Conservation (phyloP, 192 early-diverging fungal species). For the Gonapodya prolifera region DNA sequence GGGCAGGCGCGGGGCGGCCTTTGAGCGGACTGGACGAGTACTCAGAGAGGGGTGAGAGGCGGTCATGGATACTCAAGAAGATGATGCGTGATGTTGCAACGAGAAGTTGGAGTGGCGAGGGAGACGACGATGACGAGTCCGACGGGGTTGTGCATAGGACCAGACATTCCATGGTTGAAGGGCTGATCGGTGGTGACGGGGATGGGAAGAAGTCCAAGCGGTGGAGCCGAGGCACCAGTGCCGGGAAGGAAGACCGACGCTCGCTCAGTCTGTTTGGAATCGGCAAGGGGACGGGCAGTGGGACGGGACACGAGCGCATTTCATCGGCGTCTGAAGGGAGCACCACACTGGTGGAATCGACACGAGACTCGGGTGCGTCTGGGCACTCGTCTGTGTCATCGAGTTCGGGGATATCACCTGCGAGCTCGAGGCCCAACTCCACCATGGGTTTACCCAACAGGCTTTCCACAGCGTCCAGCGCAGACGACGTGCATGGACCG, state of each 20-base stretch:
- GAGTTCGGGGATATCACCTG: neutral
- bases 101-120: neutral
- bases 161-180: neutral
- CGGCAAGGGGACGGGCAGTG: neutral
- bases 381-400: neutral
- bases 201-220: neutral
- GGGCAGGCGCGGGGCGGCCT: neutral
- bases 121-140: neutral
- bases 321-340: neutral
- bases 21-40: neutral
- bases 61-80: constrained; percentile 4
- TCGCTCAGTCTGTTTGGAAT: neutral
- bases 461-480: neutral
- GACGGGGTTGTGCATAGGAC: neutral
- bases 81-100: neutral
- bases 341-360: neutral
- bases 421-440: neutral
- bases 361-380: neutral
- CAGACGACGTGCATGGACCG: neutral
- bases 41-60: neutral
- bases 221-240: neutral
- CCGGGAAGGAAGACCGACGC: neutral
- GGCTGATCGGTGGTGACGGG: neutral
- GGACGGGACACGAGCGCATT: neutral
- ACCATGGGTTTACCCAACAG: neutral